Evolutionary conservation across 345 rosid species (phyloP).

Genomic region (Salix exigua): DNA sequence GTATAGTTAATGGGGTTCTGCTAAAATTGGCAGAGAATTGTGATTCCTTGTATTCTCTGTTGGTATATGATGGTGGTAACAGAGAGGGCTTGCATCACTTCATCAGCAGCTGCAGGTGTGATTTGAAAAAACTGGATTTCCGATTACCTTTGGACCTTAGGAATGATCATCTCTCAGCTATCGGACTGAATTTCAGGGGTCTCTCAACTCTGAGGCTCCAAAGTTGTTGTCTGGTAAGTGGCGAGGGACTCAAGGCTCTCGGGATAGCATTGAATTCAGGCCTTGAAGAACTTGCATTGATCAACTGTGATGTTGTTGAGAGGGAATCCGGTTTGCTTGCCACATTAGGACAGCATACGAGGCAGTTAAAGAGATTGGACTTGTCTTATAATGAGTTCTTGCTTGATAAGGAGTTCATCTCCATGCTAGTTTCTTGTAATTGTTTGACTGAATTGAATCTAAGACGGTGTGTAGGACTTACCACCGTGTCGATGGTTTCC

Average conservation of each 20-base stretch:
- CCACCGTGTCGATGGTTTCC: conserved; percentile 35
- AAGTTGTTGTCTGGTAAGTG: conserved; percentile 73
- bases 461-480: conserved; percentile 62
- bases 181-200: conserved; percentile 42
- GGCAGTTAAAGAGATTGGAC: conserved; percentile 53
- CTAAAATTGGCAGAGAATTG: conserved; percentile 59
- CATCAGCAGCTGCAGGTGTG: conserved; percentile 47
- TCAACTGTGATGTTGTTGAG: conserved; percentile 69
- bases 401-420: conserved; percentile 61
- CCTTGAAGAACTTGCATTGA: conserved; percentile 61
- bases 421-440: conserved; percentile 67
- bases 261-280: conserved; percentile 45
- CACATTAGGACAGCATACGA: conserved; percentile 67
- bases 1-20: conserved; percentile 50
- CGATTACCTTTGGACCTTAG: conserved; percentile 78
- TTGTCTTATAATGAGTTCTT: conserved; percentile 60
- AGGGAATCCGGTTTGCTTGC: conserved; percentile 72
- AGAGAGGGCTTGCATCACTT: conserved; percentile 67
- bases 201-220: conserved; percentile 55
- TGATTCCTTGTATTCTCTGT: conserved; percentile 48
- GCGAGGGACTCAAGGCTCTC: conserved; percentile 61
- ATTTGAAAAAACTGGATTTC: conserved; percentile 54
- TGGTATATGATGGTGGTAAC: conserved; percentile 79
- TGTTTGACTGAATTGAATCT: conserved; percentile 51
- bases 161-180: conserved; percentile 65